These are phyloP conservation scores for Evansstolkia leycettana DNA, from an alignment of 495 filamentous ascomycete genomes.

Conservation along the genomic window DNA sequence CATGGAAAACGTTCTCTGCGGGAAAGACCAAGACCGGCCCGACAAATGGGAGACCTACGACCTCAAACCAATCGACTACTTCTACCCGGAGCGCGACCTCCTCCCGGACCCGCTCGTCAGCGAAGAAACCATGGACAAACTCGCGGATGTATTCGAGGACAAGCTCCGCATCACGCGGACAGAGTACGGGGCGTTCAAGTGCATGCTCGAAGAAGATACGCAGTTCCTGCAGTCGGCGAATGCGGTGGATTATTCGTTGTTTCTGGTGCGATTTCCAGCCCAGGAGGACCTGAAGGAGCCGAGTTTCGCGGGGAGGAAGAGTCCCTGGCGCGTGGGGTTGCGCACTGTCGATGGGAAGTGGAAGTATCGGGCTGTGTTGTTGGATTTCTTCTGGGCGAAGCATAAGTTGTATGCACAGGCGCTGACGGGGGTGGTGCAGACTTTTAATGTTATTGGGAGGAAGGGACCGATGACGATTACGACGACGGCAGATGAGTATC, in stretches of 20 bases:
- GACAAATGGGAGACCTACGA: slow-evolving; percentile 56
- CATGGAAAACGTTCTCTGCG: slow-evolving; percentile 61
- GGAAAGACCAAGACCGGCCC: slow-evolving; percentile 28
- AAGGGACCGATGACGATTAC: slow-evolving; percentile 62
- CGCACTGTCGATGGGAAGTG: slow-evolving; percentile 46
- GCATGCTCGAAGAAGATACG: slow-evolving; percentile 43
- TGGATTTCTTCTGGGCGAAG: slow-evolving; percentile 65
- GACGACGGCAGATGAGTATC: slow-evolving; percentile 52
- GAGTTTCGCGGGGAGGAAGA: slow-evolving; percentile 13
- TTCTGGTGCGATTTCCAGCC: slow-evolving; percentile 45
- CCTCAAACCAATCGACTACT: slow-evolving; percentile 58
- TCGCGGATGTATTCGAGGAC: slow-evolving; percentile 52
- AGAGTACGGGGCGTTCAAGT: slow-evolving; percentile 38
- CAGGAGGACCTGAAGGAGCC: slow-evolving; percentile 12
- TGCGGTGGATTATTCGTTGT: slow-evolving; percentile 59
- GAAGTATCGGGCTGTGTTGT: slow-evolving; percentile 46
- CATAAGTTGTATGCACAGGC: slow-evolving; percentile 49
- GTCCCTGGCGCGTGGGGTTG: slow-evolving; percentile 45
- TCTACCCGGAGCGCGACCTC: slow-evolving; percentile 59
- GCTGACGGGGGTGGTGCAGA: slow-evolving; percentile 47
- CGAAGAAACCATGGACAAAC: slow-evolving; percentile 42
- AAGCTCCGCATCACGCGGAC: slow-evolving; percentile 41
- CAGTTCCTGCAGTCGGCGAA: slow-evolving; percentile 44
- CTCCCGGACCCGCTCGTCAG: slow-evolving; percentile 44
- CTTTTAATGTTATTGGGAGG: slow-evolving; percentile 44